phyloP scores from a whole-genome alignment of 2,329 filamentous ascomycete species.

The Paecilomyces niveus region DNA sequence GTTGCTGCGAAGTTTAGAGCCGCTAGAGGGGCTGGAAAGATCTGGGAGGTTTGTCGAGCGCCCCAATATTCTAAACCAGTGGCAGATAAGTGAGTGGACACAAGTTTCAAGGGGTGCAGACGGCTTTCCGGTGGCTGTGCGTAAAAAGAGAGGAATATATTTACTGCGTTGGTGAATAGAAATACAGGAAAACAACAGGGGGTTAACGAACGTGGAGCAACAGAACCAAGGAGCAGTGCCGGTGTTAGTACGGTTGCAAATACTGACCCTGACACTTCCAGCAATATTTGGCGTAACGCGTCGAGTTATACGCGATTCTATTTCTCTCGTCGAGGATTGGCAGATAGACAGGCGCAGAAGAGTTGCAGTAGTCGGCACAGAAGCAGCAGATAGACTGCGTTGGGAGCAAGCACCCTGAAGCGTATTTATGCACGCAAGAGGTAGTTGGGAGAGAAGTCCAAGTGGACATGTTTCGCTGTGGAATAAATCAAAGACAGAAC shows the following conservation, averaged over 20 bases:
- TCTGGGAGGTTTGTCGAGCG: not conserved
- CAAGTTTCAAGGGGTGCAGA: not conserved
- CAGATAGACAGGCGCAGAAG: not conserved
- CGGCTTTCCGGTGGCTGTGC: not conserved
- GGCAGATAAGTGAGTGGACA: not conserved
- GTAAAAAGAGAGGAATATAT: not conserved
- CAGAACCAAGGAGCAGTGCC: conserved; percentile 1
- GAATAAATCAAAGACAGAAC: not conserved
- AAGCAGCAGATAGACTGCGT: conserved; percentile 8
- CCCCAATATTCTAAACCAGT: conserved; percentile 9
- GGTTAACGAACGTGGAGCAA: not conserved
- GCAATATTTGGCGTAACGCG: conserved; percentile 7
- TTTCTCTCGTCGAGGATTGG: not conserved
- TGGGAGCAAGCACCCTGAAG: conserved; percentile 9
- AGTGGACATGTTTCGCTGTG: conserved; percentile 9
- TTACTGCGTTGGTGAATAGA: conserved; percentile 6
- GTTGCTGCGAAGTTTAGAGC: not conserved
- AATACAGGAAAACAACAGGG: conserved; percentile 2
- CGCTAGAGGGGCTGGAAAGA: not conserved
- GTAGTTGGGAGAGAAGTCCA: conserved; percentile 7
- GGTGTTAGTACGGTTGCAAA: not conserved
- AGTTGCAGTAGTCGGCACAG: conserved; percentile 4
- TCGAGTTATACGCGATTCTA: conserved; percentile 1
- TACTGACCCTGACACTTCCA: conserved; percentile 10
- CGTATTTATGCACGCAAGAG: conserved; percentile 14